Percentiles rank a stretch among this genome's conserved stretches.
Evolutionary conservation across 2,329 filamentous ascomycete genomes (phyloP).

Genomic region (Raffaelea albimanens): DNA sequence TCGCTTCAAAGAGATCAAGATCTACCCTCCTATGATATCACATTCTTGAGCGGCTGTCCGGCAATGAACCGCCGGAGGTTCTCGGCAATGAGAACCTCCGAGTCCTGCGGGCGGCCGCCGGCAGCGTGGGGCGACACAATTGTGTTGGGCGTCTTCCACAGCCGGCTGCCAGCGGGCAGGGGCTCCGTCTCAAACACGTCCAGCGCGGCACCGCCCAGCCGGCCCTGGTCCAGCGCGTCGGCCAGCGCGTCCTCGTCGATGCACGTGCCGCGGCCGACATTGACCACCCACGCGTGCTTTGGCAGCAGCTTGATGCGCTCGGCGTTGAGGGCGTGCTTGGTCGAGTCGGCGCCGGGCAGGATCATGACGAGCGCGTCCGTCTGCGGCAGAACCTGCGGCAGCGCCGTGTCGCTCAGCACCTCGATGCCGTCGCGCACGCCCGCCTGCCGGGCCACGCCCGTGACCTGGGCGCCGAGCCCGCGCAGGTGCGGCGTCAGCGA

Average conservation of each 20-base stretch:
- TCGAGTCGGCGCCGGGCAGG: conserved; percentile 30
- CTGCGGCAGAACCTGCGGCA: conserved; percentile 27
- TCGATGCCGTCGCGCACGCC: conserved; percentile 44
- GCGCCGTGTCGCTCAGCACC: conserved; percentile 28
- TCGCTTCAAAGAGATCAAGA: background rate
- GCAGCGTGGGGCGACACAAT: conserved; percentile 27
- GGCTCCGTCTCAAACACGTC: conserved; percentile 39
- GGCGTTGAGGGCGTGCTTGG: conserved; percentile 28
- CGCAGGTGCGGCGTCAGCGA: conserved; percentile 28
- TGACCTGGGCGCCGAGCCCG: conserved; percentile 44
- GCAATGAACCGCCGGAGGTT: conserved; percentile 53
- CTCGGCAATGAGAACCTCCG: conserved; percentile 48
- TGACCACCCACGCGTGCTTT: conserved; percentile 31
- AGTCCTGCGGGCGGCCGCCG: conserved; percentile 50
- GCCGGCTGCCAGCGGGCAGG: conserved; percentile 24
- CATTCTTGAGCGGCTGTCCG: conserved; percentile 48
- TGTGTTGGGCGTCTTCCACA: conserved; percentile 16
- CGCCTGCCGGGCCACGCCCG: conserved; percentile 43
- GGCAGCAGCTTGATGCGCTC: conserved; percentile 28
- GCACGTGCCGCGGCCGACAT: conserved; percentile 36
- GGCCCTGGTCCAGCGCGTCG: conserved; percentile 30
- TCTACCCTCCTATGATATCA: conserved; percentile 10
- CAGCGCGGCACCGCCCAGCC: conserved; percentile 38
- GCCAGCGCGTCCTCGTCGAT: conserved; percentile 40
- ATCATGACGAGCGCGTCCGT: conserved; percentile 42